A percentile compares a stretch with the other conserved stretches of the same genome.
Conservation (phyloP, 2,329 filamentous ascomycete species). For the Cordyceps cicadae region DNA sequence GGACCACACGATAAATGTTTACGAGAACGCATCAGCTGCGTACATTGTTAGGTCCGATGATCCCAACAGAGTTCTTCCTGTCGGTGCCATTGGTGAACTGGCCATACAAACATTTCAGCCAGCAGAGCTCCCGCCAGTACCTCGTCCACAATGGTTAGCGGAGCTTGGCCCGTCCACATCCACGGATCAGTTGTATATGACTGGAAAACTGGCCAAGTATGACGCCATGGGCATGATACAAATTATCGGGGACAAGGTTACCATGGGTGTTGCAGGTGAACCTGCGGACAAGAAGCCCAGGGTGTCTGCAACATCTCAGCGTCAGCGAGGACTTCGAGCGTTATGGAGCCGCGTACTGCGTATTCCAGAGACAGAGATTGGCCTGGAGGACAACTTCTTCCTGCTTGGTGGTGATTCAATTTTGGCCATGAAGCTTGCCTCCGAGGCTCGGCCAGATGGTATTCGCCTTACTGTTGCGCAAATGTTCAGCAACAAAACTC, state of each 20-base stretch:
- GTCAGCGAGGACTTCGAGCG: conserved; percentile 35
- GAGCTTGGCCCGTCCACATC: conserved; percentile 8
- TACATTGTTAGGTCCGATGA: conserved; percentile 35
- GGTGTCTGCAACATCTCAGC: conserved; percentile 31
- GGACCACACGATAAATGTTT: conserved; percentile 17
- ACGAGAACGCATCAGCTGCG: conserved; percentile 21
- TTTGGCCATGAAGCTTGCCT: conserved; percentile 52
- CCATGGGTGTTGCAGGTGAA: conserved; percentile 10
- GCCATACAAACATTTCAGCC: conserved; percentile 27
- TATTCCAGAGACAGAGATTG: conserved; percentile 37
- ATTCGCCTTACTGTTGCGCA: conserved; percentile 45
- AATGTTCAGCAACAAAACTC: conserved; percentile 41
- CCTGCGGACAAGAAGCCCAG: conserved; percentile 19
- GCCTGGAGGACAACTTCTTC: conserved; percentile 52
- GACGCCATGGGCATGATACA: conserved; percentile 22
- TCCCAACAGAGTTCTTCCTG: conserved; percentile 27
- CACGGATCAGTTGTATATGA: conserved; percentile 28
- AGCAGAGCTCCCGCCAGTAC: conserved; percentile 19
- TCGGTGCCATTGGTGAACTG: conserved; percentile 36
- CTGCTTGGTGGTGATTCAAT: conserved; percentile 53
- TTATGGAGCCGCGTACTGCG: conserved; percentile 42
- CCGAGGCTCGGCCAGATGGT: conserved; percentile 40
- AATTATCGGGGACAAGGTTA: conserved; percentile 19
- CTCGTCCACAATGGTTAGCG: conserved; percentile 23
- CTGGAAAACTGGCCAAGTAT: conserved; percentile 33